These are phyloP conservation scores for Ascocoryne sarcoides DNA, from an alignment of 2,329 filamentous ascomycete genomes.

Conservation along the genomic window DNA sequence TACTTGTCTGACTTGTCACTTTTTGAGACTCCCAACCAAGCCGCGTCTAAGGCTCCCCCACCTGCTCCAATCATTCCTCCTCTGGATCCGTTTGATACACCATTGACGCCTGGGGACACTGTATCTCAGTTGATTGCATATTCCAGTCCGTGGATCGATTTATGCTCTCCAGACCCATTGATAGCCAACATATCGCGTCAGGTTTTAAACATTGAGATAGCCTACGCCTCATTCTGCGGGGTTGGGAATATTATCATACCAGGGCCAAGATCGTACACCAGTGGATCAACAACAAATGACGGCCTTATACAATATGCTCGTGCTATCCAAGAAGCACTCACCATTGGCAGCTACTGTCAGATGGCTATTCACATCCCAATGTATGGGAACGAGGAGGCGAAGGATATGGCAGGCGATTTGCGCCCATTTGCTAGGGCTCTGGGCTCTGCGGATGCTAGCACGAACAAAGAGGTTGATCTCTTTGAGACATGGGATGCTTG, in stretches of 20 bases:
- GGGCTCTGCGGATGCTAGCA: constrained; percentile 14
- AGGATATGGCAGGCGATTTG: constrained; percentile 29
- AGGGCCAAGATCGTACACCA: constrained; percentile 60
- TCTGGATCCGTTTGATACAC: constrained; percentile 72
- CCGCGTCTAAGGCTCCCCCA: constrained; percentile 35
- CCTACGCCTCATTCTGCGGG: constrained; percentile 93
- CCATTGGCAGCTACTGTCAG: constrained; percentile 65
- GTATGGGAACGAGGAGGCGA: constrained; percentile 59
- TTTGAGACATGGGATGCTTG: constrained; percentile 89
- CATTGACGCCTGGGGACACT: constrained; percentile 56
- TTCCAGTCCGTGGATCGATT: constrained; percentile 87
- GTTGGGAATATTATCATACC: constrained; percentile 74
- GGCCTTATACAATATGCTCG: constrained; percentile 70
- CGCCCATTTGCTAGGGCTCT: constrained; percentile 21
- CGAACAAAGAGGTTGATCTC: constrained; percentile 49
- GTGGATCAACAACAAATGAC: constrained; percentile 38
- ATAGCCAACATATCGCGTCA: constrained; percentile 83
- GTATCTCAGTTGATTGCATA: constrained; percentile 69
- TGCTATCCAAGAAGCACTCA: constrained; percentile 71
- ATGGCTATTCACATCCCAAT: constrained; percentile 77
- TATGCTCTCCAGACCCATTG: constrained; percentile 72
- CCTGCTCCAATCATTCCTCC: constrained; percentile 54
- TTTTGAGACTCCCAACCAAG: constrained; percentile 26
- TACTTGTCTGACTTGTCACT: constrained; percentile 38
- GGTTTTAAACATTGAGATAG: constrained; percentile 81